Percentiles rank a stretch among this genome's conserved stretches.
Evolutionary conservation across 164 flowering plant genomes (phyloP).

Genomic region (Annona squamosa): DNA sequence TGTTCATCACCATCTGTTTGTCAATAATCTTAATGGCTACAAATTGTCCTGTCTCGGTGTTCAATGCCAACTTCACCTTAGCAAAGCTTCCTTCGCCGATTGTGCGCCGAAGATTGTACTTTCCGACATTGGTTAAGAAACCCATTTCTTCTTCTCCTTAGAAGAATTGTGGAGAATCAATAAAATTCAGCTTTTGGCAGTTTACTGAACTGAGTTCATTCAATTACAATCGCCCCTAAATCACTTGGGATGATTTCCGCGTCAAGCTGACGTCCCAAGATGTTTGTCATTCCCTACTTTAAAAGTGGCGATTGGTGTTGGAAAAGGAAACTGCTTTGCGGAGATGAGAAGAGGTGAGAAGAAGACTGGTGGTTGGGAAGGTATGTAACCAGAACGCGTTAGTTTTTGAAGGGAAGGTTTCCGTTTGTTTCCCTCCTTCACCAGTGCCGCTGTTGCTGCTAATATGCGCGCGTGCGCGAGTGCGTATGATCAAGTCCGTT

Average conservation of each 20-base stretch:
- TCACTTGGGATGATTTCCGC: not conserved
- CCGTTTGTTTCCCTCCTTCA: not conserved
- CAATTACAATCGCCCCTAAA: not conserved
- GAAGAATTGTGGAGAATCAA: not conserved
- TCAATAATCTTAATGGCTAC: constrained; percentile 74
- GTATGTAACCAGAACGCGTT: not conserved
- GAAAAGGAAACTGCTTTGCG: not conserved
- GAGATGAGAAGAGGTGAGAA: not conserved
- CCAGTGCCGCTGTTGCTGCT: not conserved
- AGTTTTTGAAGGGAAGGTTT: not conserved
- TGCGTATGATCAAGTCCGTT: not conserved
- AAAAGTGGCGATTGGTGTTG: not conserved
- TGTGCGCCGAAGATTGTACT: constrained; percentile 47
- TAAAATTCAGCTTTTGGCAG: not conserved
- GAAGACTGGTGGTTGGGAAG: constrained; percentile 3
- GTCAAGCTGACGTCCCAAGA: not conserved
- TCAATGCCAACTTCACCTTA: constrained; percentile 61
- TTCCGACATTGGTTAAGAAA: constrained; percentile 36
- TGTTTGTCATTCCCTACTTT: not conserved
- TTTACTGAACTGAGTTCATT: not conserved
- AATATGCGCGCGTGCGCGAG: not conserved
- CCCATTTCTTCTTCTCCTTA: constrained; percentile 34
- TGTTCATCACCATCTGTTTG: constrained; percentile 47
- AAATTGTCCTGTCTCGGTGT: constrained; percentile 29
- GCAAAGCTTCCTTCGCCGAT: constrained; percentile 79